Evolutionary conservation across 225 moss, liverwort and hornwort species (phyloP).

Genomic region (Polytrichum commune): DNA sequence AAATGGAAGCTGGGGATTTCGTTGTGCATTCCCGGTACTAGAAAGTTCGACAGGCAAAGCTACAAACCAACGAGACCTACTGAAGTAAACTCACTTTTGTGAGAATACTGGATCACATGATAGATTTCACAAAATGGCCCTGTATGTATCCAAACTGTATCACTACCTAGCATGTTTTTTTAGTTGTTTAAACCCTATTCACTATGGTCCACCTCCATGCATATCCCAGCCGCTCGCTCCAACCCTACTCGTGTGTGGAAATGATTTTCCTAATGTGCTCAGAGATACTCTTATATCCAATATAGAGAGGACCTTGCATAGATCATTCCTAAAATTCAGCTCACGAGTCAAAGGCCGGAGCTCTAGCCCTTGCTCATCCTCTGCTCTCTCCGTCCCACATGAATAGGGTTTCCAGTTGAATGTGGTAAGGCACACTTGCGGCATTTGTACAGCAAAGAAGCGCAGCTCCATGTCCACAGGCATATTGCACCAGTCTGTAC

Average conservation of each 20-base stretch:
- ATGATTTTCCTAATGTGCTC: no score
- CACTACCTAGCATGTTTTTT: slow-evolving; percentile 4
- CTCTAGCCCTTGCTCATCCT: slow-evolving; percentile 15
- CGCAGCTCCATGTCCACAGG: slow-evolving; percentile 16
- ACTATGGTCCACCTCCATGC: no score
- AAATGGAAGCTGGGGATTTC: slow-evolving; percentile 9
- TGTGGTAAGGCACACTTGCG: no score
- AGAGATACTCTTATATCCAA: no score
- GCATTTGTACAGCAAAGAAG: slow-evolving; percentile 18
- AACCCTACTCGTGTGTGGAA: no score
- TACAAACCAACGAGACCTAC: slow-evolving; percentile 35
- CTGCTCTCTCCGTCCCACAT: slow-evolving; percentile 19
- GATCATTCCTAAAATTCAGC: slow-evolving; percentile 16
- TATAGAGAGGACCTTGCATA: background rate
- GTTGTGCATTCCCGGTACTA: slow-evolving; percentile 32
- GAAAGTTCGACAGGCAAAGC: slow-evolving; percentile 11
- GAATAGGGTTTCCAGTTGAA: no score
- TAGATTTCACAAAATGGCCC: slow-evolving; percentile 32
- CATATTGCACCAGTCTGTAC: background rate
- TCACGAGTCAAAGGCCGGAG: slow-evolving; percentile 7
- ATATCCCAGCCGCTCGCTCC: no score
- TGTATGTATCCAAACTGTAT: slow-evolving; percentile 22
- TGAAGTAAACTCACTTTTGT: slow-evolving; percentile 23
- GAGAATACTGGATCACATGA: slow-evolving; percentile 21
- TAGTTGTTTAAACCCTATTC: no score